Conservation (phyloP, 2,329 filamentous ascomycete genomes). For the Septoria petroselini region DNA sequence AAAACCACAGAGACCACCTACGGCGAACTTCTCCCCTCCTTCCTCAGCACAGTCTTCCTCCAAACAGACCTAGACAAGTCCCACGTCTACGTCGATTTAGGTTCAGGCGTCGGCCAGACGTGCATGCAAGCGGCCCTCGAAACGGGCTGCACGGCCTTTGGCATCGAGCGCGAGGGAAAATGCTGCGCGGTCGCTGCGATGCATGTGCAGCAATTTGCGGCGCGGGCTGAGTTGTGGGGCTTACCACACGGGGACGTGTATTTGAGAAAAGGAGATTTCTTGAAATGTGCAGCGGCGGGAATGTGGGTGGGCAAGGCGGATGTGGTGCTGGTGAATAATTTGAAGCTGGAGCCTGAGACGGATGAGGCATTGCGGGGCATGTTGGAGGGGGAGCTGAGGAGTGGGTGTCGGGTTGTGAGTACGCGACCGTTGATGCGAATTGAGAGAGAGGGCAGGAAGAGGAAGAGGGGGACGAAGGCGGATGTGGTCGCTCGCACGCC, state of each 20-base stretch:
- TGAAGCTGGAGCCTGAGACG: slow-evolving; percentile 81
- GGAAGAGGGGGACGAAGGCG: not conserved
- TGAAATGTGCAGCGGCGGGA: slow-evolving; percentile 64
- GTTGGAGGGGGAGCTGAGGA: slow-evolving; percentile 78
- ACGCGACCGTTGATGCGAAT: slow-evolving; percentile 73
- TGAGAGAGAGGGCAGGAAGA: not conserved
- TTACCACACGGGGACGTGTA: slow-evolving; percentile 71
- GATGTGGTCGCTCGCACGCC: too few relatives aligned
- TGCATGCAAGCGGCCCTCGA: slow-evolving; percentile 87
- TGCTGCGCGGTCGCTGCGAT: slow-evolving; percentile 74
- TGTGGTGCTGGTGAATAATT: slow-evolving; percentile 94
- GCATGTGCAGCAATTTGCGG: slow-evolving; percentile 75
- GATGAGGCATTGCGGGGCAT: slow-evolving; percentile 79
- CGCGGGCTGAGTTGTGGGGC: slow-evolving; percentile 81
- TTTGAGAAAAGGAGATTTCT: slow-evolving; percentile 78
- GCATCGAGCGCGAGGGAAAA: slow-evolving; percentile 90
- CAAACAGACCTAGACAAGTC: slow-evolving; percentile 72
- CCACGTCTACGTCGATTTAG: slow-evolving; percentile 79
- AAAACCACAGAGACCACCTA: slow-evolving; percentile 89
- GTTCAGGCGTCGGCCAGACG: slow-evolving; percentile 94
- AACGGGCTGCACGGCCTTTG: slow-evolving; percentile 87
- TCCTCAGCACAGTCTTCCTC: slow-evolving; percentile 75
- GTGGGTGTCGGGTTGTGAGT: slow-evolving; percentile 81
- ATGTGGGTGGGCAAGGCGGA: slow-evolving; percentile 73
- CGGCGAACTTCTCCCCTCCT: slow-evolving; percentile 79